Evolutionary conservation across 78 protist species (phyloP).

Genomic region (Protostelium mycophagum): DNA sequence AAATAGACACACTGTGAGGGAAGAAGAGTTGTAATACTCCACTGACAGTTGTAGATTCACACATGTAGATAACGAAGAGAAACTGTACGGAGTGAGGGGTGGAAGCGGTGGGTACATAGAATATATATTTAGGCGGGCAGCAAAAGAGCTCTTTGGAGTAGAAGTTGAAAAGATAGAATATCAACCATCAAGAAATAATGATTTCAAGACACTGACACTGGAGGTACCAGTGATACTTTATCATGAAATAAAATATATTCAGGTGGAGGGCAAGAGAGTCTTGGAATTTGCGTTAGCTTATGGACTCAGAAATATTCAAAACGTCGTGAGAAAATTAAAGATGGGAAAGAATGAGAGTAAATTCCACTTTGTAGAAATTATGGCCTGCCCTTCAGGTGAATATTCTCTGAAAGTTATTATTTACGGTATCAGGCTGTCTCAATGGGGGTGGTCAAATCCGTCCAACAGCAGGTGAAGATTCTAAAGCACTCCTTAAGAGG

Average conservation of each 20-base stretch:
- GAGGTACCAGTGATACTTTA: background rate
- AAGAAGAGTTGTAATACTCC: background rate
- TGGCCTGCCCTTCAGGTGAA: conserved; percentile 63
- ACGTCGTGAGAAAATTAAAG: conserved; percentile 77
- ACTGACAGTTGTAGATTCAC: background rate
- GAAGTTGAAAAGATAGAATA: conserved; percentile 27
- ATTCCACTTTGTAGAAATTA: conserved; percentile 53
- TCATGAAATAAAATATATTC: background rate
- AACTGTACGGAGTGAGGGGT: conserved; percentile 37
- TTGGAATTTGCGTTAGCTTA: conserved; percentile 67
- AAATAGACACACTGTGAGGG: background rate
- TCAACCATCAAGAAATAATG: conserved; percentile 40
- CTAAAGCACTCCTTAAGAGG: conserved; percentile 15
- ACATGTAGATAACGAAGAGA: background rate
- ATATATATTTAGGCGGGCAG: conserved; percentile 54
- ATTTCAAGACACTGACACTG: conserved; percentile 25
- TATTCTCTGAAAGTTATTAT: background rate
- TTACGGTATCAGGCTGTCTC: conserved; percentile 19
- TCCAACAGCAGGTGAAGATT: conserved; percentile 8
- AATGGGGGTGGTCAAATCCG: conserved; percentile 70
- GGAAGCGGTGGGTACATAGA: conserved; percentile 85
- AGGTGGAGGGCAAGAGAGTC: conserved; percentile 48
- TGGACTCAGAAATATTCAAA: conserved; percentile 94
- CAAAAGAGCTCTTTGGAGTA: conserved; percentile 65
- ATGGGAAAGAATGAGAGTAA: background rate